Conservation (phyloP, 352 stramenopile genomes). For the Pythium insidiosum region DNA sequence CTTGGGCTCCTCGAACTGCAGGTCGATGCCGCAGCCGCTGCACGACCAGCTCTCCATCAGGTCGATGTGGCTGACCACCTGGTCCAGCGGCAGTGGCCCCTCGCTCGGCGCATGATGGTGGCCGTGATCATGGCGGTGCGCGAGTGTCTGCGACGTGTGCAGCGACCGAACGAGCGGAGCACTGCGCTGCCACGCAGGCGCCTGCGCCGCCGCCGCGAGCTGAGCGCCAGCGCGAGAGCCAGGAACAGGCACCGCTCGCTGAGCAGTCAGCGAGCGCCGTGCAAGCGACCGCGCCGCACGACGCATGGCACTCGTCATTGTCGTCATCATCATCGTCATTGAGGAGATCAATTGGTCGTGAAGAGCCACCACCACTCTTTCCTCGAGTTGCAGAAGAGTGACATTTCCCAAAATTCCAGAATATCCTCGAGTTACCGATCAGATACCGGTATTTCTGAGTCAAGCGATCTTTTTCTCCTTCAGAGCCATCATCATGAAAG, state of each 20-base stretch:
- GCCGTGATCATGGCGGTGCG: conserved; percentile 1
- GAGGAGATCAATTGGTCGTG: neutral
- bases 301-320: too few relatives aligned
- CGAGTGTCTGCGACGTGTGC: conserved; percentile 1
- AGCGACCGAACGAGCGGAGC: neutral
- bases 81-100: conserved; percentile 32
- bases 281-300: conserved; percentile 6
- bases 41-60: conserved; percentile 82
- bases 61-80: conserved; percentile 61
- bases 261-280: neutral
- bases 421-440: too few relatives aligned
- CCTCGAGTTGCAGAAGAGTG: too few relatives aligned
- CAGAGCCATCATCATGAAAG: too few relatives aligned
- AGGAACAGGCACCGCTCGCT: neutral
- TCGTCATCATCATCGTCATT: conserved; percentile 12
- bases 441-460: too few relatives aligned
- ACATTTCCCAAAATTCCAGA: too few relatives aligned
- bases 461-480: too few relatives aligned
- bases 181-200: neutral
- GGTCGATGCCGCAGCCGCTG: conserved; percentile 73
- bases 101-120: conserved; percentile 2
- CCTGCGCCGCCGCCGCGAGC: conserved; percentile 1
- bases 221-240: neutral
- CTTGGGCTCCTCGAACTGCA: conserved; percentile 58
- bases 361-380: too few relatives aligned